Percentiles rank a stretch among this genome's conserved stretches.
Conservation (phyloP, 1,284 basidiomycete species). For the Ganoderma boninense region DNA sequence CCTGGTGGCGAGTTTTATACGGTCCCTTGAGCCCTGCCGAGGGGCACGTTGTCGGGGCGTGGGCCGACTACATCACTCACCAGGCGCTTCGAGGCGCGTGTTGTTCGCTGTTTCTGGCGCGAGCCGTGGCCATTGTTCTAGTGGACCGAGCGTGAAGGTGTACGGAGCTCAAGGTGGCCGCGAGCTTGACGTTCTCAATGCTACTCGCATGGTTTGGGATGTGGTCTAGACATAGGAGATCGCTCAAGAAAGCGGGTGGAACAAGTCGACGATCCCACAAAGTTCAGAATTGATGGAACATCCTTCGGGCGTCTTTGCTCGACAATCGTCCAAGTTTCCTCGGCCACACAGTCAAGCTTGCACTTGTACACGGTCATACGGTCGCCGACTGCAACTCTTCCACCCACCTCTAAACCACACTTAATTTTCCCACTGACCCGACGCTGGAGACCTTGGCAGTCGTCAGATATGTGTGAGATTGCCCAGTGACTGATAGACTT, state of each 20-base stretch:
- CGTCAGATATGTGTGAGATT: neutral
- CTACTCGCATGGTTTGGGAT: neutral
- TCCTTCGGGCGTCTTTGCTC: neutral
- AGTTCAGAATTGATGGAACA: neutral
- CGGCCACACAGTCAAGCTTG: neutral
- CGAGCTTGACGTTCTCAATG: neutral
- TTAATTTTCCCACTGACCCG: neutral
- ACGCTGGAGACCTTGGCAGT: neutral
- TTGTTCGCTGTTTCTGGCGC: slow-evolving; percentile 12
- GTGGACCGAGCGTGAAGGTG: neutral
- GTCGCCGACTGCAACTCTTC: neutral
- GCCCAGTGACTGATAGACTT: no score
- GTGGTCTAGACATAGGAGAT: neutral
- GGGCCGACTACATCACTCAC: slow-evolving; percentile 27
- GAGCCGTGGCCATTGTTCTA: neutral
- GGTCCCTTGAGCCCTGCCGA: slow-evolving; percentile 18
- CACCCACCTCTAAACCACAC: neutral
- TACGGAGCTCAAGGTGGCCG: neutral
- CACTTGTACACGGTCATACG: neutral
- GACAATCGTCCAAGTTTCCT: neutral
- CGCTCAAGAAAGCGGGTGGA: neutral
- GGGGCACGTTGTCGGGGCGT: slow-evolving; percentile 30
- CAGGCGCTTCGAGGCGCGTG: slow-evolving; percentile 28
- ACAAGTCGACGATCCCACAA: neutral
- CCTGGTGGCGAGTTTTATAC: slow-evolving; percentile 25